Percentiles rank a stretch among this genome's conserved stretches.
phyloP scores from a whole-genome alignment of 2,329 filamentous ascomycete genomes.

The Eutypella sp. region DNA sequence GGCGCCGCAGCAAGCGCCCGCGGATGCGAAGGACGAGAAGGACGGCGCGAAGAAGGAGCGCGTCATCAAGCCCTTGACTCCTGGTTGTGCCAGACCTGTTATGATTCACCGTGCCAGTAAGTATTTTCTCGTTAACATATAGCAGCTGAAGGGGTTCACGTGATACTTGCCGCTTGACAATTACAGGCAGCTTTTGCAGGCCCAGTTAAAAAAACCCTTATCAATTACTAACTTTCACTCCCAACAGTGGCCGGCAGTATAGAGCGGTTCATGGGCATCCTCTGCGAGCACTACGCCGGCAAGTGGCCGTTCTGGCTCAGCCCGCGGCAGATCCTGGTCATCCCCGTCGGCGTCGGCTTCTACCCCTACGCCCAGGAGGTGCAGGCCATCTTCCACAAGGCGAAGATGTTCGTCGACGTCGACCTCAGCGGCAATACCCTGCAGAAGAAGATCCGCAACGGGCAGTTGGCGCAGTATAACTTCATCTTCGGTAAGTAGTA shows the following conservation, averaged over 20 bases:
- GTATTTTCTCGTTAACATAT: too few species aligned
- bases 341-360: conserved; percentile 69
- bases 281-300: conserved; percentile 79
- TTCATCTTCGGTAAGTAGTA: conserved; percentile 64
- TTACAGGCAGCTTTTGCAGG: too few species aligned
- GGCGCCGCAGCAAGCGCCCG: conserved; percentile 16
- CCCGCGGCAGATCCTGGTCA: conserved; percentile 74
- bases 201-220: too few species aligned
- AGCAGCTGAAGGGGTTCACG: too few species aligned
- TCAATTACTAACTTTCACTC: background rate
- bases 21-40: conserved; percentile 40
- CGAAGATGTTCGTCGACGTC: conserved; percentile 66
- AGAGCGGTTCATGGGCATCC: conserved; percentile 63
- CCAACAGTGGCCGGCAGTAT: conserved; percentile 57
- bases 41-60: conserved; percentile 22
- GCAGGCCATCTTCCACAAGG: conserved; percentile 59
- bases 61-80: conserved; percentile 47
- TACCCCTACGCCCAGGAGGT: conserved; percentile 74
- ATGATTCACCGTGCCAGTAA: conserved; percentile 75
- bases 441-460: conserved; percentile 84
- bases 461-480: conserved; percentile 77
- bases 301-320: conserved; percentile 90
- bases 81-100: conserved; percentile 72
- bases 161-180: too few species aligned
- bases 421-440: conserved; percentile 74